Conservation (phyloP, 495 filamentous ascomycete species). For the Neurospora cerealis region DNA sequence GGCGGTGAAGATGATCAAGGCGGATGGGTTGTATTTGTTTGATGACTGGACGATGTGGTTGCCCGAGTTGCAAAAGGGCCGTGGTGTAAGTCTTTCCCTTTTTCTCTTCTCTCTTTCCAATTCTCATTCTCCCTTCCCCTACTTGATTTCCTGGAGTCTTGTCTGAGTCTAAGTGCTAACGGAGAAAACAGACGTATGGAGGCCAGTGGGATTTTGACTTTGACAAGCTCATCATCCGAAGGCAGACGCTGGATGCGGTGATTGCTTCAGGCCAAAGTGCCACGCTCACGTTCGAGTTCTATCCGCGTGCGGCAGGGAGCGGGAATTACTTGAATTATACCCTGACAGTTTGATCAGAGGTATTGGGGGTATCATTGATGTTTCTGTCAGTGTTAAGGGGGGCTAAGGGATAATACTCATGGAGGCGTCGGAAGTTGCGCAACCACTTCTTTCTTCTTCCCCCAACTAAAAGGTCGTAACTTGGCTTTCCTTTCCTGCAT, state of each 20-base stretch:
- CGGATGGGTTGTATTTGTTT: conserved; percentile 38
- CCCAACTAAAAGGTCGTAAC: background rate
- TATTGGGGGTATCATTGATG: background rate
- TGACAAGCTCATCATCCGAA: conserved; percentile 32
- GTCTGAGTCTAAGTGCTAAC: background rate
- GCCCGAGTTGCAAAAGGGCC: conserved; percentile 43
- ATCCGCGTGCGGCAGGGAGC: conserved; percentile 30
- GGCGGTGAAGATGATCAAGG: conserved; percentile 43
- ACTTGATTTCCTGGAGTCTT: background rate
- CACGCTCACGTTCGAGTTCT: conserved; percentile 46
- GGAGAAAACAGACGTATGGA: conserved; percentile 26
- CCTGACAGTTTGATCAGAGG: conserved; percentile 26
- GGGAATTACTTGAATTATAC: conserved; percentile 36
- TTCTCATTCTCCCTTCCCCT: background rate
- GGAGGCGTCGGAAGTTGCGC: background rate
- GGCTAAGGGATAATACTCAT: background rate
- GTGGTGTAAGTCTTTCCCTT: conserved; percentile 6
- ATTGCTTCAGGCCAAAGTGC: conserved; percentile 33
- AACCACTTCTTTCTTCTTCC: background rate
- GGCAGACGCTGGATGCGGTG: conserved; percentile 35
- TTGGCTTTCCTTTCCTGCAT: background rate
- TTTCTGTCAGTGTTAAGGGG: background rate
- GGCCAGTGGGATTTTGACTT: conserved; percentile 44
- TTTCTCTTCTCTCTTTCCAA: background rate
- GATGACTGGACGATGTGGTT: conserved; percentile 50